Percentiles rank a stretch among this genome's conserved stretches.
phyloP scores from a whole-genome alignment of 2,329 filamentous ascomycete species.

The Cladophialophora psammophila region DNA sequence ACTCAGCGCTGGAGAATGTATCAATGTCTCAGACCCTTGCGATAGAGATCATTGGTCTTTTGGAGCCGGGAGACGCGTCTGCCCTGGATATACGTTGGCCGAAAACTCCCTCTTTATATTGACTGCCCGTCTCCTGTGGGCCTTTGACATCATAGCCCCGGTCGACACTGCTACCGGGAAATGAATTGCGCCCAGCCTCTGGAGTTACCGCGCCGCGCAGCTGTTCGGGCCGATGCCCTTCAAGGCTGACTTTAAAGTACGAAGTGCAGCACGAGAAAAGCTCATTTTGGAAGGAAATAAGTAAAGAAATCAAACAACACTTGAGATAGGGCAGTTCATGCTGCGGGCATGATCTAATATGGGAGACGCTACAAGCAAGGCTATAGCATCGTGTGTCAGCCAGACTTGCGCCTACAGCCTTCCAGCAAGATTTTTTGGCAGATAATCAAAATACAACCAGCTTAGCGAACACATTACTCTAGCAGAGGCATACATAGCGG shows the following conservation, averaged over 20 bases:
- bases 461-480: too few species aligned
- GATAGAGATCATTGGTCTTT: slow-evolving; percentile 19
- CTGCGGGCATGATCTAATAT: too few species aligned
- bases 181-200: slow-evolving; percentile 9
- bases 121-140: slow-evolving; percentile 49
- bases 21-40: slow-evolving; percentile 11
- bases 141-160: slow-evolving; percentile 23
- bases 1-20: slow-evolving; percentile 45
- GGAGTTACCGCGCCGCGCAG: slow-evolving; percentile 18
- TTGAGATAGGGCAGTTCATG: too few species aligned
- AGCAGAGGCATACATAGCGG: too few species aligned
- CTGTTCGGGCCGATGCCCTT: slow-evolving; percentile 26
- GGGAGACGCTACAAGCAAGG: too few species aligned
- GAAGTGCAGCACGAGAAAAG: slow-evolving; percentile 12
- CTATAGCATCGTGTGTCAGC: too few species aligned
- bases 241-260: slow-evolving; percentile 23
- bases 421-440: too few species aligned
- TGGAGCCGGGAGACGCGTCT: slow-evolving; percentile 53
- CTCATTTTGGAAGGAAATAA: too few species aligned
- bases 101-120: slow-evolving; percentile 57
- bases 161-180: slow-evolving; percentile 21
- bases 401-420: too few species aligned
- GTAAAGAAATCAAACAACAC: too few species aligned
- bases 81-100: slow-evolving; percentile 59
- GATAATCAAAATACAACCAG: too few species aligned